Conservation (phyloP, 2,329 filamentous ascomycete species). For the Penicillium sp. region DNA sequence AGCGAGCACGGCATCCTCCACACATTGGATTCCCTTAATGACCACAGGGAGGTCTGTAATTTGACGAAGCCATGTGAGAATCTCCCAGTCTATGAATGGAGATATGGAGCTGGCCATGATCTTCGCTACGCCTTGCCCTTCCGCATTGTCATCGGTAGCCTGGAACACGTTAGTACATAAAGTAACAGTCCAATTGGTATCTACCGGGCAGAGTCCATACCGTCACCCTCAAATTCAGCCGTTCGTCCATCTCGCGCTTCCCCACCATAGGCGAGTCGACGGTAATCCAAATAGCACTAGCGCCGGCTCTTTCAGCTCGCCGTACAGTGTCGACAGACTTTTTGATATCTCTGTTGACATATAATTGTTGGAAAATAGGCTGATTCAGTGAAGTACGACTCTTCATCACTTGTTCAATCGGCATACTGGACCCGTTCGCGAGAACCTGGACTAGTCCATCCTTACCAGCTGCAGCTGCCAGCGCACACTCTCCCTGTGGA, state of each 20-base stretch:
- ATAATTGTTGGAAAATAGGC: conserved; percentile 39
- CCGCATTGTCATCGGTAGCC: conserved; percentile 9
- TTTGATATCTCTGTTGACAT: conserved; percentile 34
- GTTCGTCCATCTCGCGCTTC: conserved; percentile 33
- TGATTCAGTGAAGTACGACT: conserved; percentile 19
- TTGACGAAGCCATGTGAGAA: conserved; percentile 41
- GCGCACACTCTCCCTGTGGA: conserved; percentile 43
- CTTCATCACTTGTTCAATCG: conserved; percentile 39
- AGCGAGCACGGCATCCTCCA: conserved; percentile 50
- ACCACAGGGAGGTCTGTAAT: conserved; percentile 37
- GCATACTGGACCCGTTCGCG: conserved; percentile 40
- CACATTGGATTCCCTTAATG: conserved; percentile 46
- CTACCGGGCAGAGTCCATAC: conserved; percentile 9
- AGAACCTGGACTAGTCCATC: conserved; percentile 38
- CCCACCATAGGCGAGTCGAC: conserved; percentile 36
- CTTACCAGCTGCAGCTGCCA: conserved; percentile 40
- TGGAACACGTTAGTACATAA: background rate
- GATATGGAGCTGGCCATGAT: conserved; percentile 29
- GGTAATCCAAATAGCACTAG: conserved; percentile 32
- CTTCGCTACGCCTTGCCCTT: conserved; percentile 30
- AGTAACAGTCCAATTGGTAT: background rate
- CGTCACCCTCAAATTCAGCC: conserved; percentile 25
- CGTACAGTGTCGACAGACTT: conserved; percentile 26
- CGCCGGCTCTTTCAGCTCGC: conserved; percentile 28
- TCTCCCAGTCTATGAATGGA: conserved; percentile 31